These are phyloP conservation scores for Evernia prunastri DNA, from an alignment of 495 filamentous ascomycete genomes.

Conservation along the genomic window DNA sequence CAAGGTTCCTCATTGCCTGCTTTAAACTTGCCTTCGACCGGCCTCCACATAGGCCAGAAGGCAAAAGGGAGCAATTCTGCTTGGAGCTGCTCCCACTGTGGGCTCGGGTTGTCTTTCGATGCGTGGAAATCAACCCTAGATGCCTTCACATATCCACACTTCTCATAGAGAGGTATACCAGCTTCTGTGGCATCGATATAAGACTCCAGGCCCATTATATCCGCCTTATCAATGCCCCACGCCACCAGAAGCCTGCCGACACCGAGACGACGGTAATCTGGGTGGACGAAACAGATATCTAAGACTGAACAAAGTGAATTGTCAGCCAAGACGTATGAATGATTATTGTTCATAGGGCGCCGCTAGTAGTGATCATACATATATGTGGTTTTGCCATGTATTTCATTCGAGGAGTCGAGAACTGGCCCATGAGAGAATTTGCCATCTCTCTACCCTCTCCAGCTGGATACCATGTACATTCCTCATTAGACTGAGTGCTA, in stretches of 20 bases:
- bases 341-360: background rate
- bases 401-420: slow-evolving; percentile 16
- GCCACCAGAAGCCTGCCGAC: slow-evolving; percentile 34
- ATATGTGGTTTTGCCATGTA: slow-evolving; percentile 26
- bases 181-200: slow-evolving; percentile 37
- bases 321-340: background rate
- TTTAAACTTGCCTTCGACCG: background rate
- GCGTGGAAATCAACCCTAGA: slow-evolving; percentile 10
- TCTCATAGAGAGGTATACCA: slow-evolving; percentile 36
- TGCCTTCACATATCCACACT: slow-evolving; percentile 28
- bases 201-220: slow-evolving; percentile 34
- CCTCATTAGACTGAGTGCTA: slow-evolving; percentile 11
- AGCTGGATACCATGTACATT: slow-evolving; percentile 30
- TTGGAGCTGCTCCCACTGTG: background rate
- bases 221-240: slow-evolving; percentile 40
- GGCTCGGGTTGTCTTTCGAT: background rate
- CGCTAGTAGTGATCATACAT: slow-evolving; percentile 19
- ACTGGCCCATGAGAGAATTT: slow-evolving; percentile 22
- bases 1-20: background rate
- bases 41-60: slow-evolving; percentile 11
- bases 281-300: slow-evolving; percentile 30
- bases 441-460: slow-evolving; percentile 24
- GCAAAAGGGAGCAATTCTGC: background rate
- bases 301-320: slow-evolving; percentile 25
- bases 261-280: slow-evolving; percentile 33